Base-by-base conservation (phyloP, 495 filamentous ascomycete species). In the Halenospora varia region DNA sequence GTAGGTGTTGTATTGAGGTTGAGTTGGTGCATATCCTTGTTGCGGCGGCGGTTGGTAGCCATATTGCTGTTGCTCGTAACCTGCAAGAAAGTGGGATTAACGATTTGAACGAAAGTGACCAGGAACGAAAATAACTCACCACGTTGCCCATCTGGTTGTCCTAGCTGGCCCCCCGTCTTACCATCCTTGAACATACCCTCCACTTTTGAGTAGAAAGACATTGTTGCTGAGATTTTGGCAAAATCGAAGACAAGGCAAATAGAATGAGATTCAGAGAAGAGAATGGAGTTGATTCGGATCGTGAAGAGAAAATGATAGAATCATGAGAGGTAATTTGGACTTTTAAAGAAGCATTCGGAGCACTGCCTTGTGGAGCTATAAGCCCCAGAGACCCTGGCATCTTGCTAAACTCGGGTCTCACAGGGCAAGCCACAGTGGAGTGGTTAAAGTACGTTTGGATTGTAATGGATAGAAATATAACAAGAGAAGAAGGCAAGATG, bases 1-100 rank as follows among this genome's bases (percentile, higher is more conserved):
- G 20, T 40, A 40, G 6, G 35, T 25, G 53, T 35, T 48, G 55
- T 57, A 57, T 11, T 42, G 56, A 42, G 55, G 11, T 2, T 22
- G 45, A 23, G 55, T 45, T 39, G 24, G 26, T 10, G 11, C 48
- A 20, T 51, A 51, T 35, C 15, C 8, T 25, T 50, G 48, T 50
- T 50, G 48, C 23, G 15, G 18, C 18, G 48, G 48, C 25, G 15
- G 19, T 47, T 47, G 44, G 44, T 20, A 8, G 25, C 52, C 52
- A 46, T 55, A 55, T 50, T 48, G 55, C n/a, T 51, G 24, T 29
- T 54, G 35, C 35, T 40, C 35, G 35, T 9, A 40, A 40, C 35
- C 35, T 40, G 35, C 35, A 40, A 40, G 35, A 40, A 40, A 8
- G 35, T 40, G 35, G 35, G 35, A 40, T 40, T 40, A 40, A 40